A percentile compares a stretch with the other conserved stretches of the same genome.
phyloP scores from a whole-genome alignment of 164 flowering plant species.

The Akebia trifoliata region DNA sequence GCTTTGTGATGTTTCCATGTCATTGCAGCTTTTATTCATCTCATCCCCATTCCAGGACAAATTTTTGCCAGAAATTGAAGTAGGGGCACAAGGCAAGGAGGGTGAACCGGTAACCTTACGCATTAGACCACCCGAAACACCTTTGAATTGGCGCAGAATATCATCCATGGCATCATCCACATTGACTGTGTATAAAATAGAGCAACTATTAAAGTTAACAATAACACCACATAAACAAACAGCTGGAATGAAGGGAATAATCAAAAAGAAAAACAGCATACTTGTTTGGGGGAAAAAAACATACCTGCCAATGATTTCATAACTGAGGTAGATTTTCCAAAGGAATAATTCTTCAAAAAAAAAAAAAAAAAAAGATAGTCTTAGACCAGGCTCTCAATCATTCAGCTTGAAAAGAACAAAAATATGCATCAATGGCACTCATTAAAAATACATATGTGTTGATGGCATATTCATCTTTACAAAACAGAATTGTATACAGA shows the following conservation, averaged over 20 bases:
- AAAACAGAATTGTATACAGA: constrained; percentile 1
- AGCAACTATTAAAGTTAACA: not conserved
- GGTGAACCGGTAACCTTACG: constrained; percentile 72
- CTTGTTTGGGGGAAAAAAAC: no score
- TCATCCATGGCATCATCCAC: constrained; percentile 99
- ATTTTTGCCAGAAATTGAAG: constrained; percentile 29
- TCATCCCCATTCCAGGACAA: constrained; percentile 59
- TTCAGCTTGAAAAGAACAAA: constrained; percentile 3
- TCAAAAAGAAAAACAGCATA: constrained; percentile 10
- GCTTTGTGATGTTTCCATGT: constrained; percentile 26
- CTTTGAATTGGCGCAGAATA: constrained; percentile 88
- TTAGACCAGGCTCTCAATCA: constrained; percentile 4
- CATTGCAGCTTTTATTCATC: no score
- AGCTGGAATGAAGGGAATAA: constrained; percentile 3
- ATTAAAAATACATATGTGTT: no score
- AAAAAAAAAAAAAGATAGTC: constrained; percentile 12
- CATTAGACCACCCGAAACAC: constrained; percentile 84
- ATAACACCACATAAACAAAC: not conserved
- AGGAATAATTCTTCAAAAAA: constrained; percentile 72
- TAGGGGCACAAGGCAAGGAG: constrained; percentile 31
- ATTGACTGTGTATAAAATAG: constrained; percentile 51
- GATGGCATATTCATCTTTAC: not conserved
- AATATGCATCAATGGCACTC: not conserved
- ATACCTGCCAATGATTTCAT: constrained; percentile 94
- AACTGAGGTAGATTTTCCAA: constrained; percentile 88